Conservation (phyloP, 2,329 filamentous ascomycete genomes). For the Blumeriella jaapii region DNA sequence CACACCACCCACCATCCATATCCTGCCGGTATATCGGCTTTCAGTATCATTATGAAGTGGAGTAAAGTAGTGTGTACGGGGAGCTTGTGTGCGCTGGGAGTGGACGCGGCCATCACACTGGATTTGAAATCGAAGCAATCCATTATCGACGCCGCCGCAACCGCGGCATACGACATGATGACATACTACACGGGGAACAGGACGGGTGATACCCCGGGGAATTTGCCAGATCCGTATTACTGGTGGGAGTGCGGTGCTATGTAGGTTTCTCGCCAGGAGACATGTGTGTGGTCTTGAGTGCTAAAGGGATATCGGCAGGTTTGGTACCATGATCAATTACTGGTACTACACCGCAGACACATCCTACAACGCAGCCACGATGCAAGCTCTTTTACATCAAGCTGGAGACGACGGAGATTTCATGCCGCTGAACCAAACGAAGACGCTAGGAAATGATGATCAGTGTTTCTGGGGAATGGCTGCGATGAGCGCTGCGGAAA, state of each 20-base stretch:
- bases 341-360: constrained; percentile 71
- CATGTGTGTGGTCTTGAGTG: background rate
- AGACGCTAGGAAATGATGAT: constrained; percentile 54
- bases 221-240: constrained; percentile 42
- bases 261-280: constrained; percentile 19
- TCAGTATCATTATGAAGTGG: constrained; percentile 11
- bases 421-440: constrained; percentile 63
- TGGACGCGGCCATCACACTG: constrained; percentile 16
- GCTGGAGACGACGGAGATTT: constrained; percentile 60
- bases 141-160: constrained; percentile 24
- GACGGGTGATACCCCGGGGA: constrained; percentile 38
- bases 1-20: too few species aligned
- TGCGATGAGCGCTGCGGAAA: constrained; percentile 58
- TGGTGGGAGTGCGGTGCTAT: constrained; percentile 63
- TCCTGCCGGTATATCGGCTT: too few species aligned
- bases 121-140: constrained; percentile 20
- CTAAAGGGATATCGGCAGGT: constrained; percentile 45
- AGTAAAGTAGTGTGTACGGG: constrained; percentile 4
- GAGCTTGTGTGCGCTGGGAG: constrained; percentile 14
- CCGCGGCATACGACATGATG: constrained; percentile 37
- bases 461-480: constrained; percentile 63
- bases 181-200: constrained; percentile 40
- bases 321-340: constrained; percentile 64
- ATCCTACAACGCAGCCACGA: constrained; percentile 51
- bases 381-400: constrained; percentile 60